Percentiles rank a stretch among this genome's conserved stretches.
These are phyloP conservation scores for Yarrowia keelungensis DNA, from an alignment of 805 yeast genomes.

Conservation along the genomic window DNA sequence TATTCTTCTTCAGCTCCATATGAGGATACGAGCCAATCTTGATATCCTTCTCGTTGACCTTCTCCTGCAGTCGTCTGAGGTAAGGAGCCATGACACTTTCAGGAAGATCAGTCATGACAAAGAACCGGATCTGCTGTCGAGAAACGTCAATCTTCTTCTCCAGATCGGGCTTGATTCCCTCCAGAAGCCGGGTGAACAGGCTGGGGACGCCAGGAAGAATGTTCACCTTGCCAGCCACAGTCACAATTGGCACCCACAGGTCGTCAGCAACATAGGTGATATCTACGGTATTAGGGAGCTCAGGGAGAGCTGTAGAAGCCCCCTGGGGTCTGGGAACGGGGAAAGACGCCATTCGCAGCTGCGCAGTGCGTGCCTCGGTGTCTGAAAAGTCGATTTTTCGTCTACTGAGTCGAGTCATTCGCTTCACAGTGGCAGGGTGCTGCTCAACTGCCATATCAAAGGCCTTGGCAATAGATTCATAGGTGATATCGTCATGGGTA, in stretches of 20 bases:
- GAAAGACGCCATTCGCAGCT: conserved; percentile 78
- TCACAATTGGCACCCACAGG: conserved; percentile 86
- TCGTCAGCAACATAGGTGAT: conserved; percentile 55
- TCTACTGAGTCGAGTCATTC: conserved; percentile 61
- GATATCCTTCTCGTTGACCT: conserved; percentile 53
- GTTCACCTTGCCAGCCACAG: conserved; percentile 66
- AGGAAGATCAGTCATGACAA: conserved; percentile 63
- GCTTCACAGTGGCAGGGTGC: conserved; percentile 63
- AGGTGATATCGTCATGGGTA: conserved; percentile 90
- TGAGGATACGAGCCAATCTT: conserved; percentile 91
- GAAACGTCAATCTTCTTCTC: conserved; percentile 52
- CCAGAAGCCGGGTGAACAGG: conserved; percentile 64
- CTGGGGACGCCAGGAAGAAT: conserved; percentile 87
- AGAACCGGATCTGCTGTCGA: conserved; percentile 54
- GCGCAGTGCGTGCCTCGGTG: conserved; percentile 62
- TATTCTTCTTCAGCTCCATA: conserved; percentile 64
- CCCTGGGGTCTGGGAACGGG: conserved; percentile 53
- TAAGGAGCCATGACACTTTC: conserved; percentile 77
- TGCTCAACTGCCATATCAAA: conserved; percentile 59
- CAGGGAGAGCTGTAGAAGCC: conserved; percentile 27
- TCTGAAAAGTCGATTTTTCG: conserved; percentile 48
- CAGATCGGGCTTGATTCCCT: conserved; percentile 53
- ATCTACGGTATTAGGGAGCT: conserved; percentile 43
- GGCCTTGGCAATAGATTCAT: conserved; percentile 73
- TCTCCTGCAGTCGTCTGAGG: conserved; percentile 60